Percentiles rank a stretch among this genome's conserved stretches.
phyloP scores from a whole-genome alignment of 2,329 filamentous ascomycete species.

The Talaromyces sp. region DNA sequence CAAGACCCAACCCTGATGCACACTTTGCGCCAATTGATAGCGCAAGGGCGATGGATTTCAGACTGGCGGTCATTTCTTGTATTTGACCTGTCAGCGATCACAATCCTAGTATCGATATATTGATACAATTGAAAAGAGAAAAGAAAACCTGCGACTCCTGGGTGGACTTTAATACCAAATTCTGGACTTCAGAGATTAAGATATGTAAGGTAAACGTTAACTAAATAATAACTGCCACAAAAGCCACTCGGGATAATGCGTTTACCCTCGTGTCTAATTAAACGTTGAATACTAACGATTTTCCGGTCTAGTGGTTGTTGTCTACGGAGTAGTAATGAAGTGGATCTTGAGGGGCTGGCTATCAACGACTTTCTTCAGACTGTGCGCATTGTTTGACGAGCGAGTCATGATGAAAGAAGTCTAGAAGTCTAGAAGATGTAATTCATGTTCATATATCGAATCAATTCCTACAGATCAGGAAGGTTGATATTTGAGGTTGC shows the following conservation, averaged over 20 bases:
- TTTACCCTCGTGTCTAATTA: neutral
- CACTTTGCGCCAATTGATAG: neutral
- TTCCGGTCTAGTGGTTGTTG: neutral
- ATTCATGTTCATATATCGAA: no score
- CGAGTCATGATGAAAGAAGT: neutral
- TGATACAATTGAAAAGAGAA: no score
- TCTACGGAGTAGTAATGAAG: neutral
- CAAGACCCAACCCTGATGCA: neutral
- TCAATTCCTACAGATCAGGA: neutral
- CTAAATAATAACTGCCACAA: neutral
- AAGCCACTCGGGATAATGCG: slow-evolving; percentile 3
- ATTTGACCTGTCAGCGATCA: no score
- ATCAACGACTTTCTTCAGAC: neutral
- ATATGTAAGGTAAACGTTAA: neutral
- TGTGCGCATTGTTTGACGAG: neutral
- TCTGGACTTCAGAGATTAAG: no score
- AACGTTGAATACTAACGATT: neutral
- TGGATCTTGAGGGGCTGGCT: neutral
- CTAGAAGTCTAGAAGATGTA: neutral
- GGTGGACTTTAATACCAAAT: no score
- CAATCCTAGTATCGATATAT: no score
- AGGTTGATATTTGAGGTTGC: neutral
- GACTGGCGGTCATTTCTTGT: neutral
- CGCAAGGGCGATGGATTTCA: neutral
- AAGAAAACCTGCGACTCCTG: neutral